Evolutionary conservation across 805 yeast genomes (phyloP).

Genomic region (Candida dajiaensis): DNA sequence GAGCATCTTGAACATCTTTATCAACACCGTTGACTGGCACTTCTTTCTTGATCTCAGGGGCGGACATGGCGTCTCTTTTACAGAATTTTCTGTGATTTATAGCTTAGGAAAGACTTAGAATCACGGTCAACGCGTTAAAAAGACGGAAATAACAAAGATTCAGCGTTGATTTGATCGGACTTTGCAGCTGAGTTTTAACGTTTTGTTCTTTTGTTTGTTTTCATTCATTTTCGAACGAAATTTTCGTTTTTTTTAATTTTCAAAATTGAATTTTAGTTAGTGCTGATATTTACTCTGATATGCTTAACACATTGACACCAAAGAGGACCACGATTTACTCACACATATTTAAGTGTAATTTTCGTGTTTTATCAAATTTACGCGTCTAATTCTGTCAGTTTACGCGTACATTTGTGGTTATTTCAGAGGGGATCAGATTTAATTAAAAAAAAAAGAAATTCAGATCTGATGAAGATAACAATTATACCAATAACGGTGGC

Average conservation of each 20-base stretch:
- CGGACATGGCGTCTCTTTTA: slow-evolving; percentile 1
- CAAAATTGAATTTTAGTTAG: slow-evolving; percentile 1
- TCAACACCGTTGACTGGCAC: background rate
- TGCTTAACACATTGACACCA: background rate
- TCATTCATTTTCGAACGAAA: background rate
- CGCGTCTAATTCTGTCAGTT: background rate
- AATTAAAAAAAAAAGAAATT: too few relatives aligned
- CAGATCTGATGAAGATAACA: background rate
- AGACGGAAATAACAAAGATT: background rate
- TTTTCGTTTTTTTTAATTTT: background rate
- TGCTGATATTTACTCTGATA: slow-evolving; percentile 12
- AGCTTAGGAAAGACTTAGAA: background rate
- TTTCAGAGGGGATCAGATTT: background rate
- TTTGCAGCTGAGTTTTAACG: background rate
- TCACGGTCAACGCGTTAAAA: background rate
- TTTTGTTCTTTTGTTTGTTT: background rate
- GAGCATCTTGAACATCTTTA: background rate
- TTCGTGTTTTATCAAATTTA: background rate
- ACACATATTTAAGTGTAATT: background rate
- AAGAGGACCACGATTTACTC: background rate
- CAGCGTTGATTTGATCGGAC: background rate
- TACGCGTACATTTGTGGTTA: too few relatives aligned
- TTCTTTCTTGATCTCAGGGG: slow-evolving; percentile 1
- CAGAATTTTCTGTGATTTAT: background rate
- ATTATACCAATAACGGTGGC: background rate